These are phyloP conservation scores for Apiospora arundinis DNA, from an alignment of 2,329 filamentous ascomycete species.

Conservation along the genomic window DNA sequence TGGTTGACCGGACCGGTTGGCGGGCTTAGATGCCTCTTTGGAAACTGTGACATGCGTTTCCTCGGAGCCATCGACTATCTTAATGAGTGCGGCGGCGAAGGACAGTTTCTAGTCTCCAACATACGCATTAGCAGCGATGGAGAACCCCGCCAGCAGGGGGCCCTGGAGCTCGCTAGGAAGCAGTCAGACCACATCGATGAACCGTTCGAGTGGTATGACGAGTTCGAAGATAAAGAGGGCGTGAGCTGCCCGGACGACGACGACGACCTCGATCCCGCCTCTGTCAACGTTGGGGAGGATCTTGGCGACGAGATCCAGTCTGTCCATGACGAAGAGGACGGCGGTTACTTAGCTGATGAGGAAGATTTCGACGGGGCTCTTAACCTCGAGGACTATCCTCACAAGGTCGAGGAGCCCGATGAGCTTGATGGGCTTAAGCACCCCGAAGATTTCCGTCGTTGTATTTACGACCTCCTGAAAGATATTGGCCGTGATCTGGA, in stretches of 20 bases:
- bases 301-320: no score
- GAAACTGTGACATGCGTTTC: not conserved
- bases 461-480: not conserved
- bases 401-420: not conserved
- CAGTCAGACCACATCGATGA: no score
- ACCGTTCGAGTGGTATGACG: no score
- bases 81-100: not conserved
- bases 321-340: no score
- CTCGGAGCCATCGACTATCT: not conserved
- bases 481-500: not conserved
- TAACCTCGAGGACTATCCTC: no score
- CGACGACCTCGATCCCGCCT: no score
- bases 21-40: not conserved
- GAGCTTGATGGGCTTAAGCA: not conserved
- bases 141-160: not conserved
- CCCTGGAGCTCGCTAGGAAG: not conserved
- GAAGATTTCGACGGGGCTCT: not conserved
- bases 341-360: not conserved
- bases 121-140: no score
- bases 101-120: no score
- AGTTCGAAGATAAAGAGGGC: no score
- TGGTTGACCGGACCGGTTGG: not conserved
- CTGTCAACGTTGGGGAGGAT: no score
- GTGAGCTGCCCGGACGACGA: no score
- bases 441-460: not conserved